Percentiles rank a stretch among this genome's conserved stretches.
Conservation (phyloP, 1,284 basidiomycete genomes). For the Cystobasidium sp. region DNA sequence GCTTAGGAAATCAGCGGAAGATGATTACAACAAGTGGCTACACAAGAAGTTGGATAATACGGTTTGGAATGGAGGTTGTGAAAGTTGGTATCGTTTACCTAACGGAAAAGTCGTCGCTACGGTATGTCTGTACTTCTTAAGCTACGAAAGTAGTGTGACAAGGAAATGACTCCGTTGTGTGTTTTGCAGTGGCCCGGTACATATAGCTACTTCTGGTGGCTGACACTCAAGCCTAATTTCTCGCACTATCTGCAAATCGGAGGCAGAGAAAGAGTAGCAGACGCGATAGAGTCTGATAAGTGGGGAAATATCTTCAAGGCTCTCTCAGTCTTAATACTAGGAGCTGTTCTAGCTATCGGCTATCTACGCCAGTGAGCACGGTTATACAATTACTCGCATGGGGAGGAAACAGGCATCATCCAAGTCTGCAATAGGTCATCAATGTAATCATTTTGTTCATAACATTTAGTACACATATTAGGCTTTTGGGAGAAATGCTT, state of each 20-base stretch:
- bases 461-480: too few relatives aligned
- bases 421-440: too few relatives aligned
- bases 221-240: slow-evolving; percentile 33
- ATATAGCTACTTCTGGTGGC: slow-evolving; percentile 31
- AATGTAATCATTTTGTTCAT: too few relatives aligned
- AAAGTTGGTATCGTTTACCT: slow-evolving; percentile 41
- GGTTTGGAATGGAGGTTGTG: slow-evolving; percentile 46
- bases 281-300: slow-evolving; percentile 2
- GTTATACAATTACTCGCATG: too few relatives aligned
- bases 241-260: slow-evolving; percentile 29
- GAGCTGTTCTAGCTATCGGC: background rate
- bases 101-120: slow-evolving; percentile 46
- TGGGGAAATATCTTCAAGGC: background rate
- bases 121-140: background rate
- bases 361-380: background rate
- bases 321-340: background rate
- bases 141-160: background rate
- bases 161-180: background rate
- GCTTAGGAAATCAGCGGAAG: slow-evolving; percentile 38
- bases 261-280: background rate
- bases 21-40: slow-evolving; percentile 24
- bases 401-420: too few relatives aligned
- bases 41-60: slow-evolving; percentile 41
- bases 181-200: slow-evolving; percentile 33
- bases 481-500: too few relatives aligned